Evolutionary conservation across 768 basidiomycete species (phyloP), one percentile per base, ranked within the genome.

Genomic region (Tricholoma sp.): DNA sequence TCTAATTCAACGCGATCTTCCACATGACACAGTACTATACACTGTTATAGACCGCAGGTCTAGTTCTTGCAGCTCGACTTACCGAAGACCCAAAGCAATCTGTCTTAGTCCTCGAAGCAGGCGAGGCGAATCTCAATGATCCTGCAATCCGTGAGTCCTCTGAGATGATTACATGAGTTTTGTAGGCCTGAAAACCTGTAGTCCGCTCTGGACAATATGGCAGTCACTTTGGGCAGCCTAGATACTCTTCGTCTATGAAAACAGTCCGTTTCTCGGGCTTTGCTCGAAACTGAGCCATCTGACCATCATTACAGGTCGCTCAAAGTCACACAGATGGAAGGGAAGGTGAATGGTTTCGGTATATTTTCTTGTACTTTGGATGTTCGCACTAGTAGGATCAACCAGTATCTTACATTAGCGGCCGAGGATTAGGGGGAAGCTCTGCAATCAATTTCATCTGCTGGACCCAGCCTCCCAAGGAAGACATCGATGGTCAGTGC

Each of bases 371-470:
- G n/a, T 8, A 24, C 36, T 52, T 17, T 29, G 12, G 24, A n/a
- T 6, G 13, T 8, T 20, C 4, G 2, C 17, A 33, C 15, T 51
- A 6, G 18, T 20, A 34, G 12, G 34, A 13, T 36, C 6, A 37
- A 24, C 33, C 28, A 10, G 10, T 8, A 12, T 5, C n/a, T 5
- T 51, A 10, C 17, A 24, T n/a, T 24, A 39, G 51, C n/a, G 36
- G 51, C 18, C 51, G 34, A 39, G 51, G 36, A 18, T 20, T 55
- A 66, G 73, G 80, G 4, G 79, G 80, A 1, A 73, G 68, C 56
- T 78, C 78, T 0, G 64, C 62, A 3, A 68, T 79, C 39, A 82
- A 80, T 61, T 74, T 76, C 58, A 65, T 68, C 24, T 60, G 61
- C 15, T 70, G 68, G 68, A 58, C 57, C 31, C 65, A 66, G 37